Percentiles rank a stretch among this genome's conserved stretches.
Evolutionary conservation across 164 flowering plant species (phyloP).

Genomic region (Protea cynaroides): DNA sequence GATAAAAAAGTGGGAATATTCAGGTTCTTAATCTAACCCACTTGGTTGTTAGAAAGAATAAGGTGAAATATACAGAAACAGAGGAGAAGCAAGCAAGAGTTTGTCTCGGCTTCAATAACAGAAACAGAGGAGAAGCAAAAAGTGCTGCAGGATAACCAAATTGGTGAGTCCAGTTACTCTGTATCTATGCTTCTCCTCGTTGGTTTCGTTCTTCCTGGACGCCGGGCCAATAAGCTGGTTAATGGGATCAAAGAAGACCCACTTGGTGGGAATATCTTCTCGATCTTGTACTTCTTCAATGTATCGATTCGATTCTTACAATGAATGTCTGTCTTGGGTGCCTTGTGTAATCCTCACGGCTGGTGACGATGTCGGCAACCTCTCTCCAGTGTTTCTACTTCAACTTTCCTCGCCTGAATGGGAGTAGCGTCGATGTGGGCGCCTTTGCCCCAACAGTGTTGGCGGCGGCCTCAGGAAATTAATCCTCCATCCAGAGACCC

Average conservation of each 20-base stretch:
- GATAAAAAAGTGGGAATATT: no score
- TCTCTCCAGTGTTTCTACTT: neutral
- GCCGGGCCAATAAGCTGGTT: neutral
- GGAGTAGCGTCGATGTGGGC: neutral
- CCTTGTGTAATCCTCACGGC: neutral
- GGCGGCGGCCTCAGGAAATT: neutral
- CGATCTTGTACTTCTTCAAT: neutral
- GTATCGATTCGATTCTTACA: conserved; percentile 1
- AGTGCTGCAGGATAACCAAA: no score
- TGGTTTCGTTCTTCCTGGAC: neutral
- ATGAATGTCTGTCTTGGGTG: neutral
- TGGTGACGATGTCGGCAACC: neutral
- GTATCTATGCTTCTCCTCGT: neutral
- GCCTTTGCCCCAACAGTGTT: neutral
- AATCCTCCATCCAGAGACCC: no score
- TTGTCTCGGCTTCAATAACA: no score
- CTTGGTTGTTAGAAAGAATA: no score
- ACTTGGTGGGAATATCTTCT: neutral
- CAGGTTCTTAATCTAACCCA: no score
- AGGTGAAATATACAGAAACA: no score
- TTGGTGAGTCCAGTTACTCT: no score
- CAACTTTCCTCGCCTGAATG: neutral
- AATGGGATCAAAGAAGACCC: neutral
- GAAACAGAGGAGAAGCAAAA: no score
- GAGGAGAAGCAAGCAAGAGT: no score